Evolutionary conservation across 805 yeast species (phyloP).

Genomic region (Saccharomyces cerevisiae): DNA sequence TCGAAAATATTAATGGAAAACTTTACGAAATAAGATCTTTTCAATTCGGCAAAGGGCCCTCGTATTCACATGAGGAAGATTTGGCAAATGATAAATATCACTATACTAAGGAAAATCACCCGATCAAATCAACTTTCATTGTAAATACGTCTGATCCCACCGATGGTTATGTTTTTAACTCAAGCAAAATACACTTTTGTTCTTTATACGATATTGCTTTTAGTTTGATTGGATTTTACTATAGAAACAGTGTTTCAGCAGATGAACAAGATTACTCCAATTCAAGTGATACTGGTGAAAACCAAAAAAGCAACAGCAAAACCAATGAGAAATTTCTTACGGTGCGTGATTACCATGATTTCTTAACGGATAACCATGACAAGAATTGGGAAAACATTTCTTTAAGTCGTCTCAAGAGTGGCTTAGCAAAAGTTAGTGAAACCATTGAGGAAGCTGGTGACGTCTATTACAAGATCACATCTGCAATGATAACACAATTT

Average conservation of each 20-base stretch:
- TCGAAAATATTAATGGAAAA: constrained; percentile 7
- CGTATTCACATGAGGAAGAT: constrained; percentile 15
- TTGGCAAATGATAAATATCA: constrained; percentile 20
- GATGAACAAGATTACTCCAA: constrained; percentile 18
- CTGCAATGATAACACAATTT: constrained; percentile 32
- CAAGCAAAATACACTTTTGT: constrained; percentile 14
- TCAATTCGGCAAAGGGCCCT: constrained; percentile 21
- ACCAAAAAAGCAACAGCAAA: not conserved
- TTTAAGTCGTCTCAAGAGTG: constrained; percentile 10
- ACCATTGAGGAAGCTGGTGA: constrained; percentile 38
- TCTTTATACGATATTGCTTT: constrained; percentile 20
- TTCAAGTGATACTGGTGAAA: no score
- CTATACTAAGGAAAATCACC: constrained; percentile 16
- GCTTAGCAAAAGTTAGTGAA: constrained; percentile 34
- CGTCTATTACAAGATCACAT: constrained; percentile 38
- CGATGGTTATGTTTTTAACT: constrained; percentile 18
- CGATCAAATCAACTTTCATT: constrained; percentile 23
- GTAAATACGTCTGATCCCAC: constrained; percentile 13
- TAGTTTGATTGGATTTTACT: constrained; percentile 22
- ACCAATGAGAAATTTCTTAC: constrained; percentile 18
- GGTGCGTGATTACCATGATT: constrained; percentile 28
- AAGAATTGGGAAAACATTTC: constrained; percentile 18
- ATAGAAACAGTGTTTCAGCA: constrained; percentile 6
- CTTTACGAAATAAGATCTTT: constrained; percentile 16
- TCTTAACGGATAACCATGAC: constrained; percentile 26